Conservation (phyloP, 305 asterid species). For the Fraxinus platypoda region DNA sequence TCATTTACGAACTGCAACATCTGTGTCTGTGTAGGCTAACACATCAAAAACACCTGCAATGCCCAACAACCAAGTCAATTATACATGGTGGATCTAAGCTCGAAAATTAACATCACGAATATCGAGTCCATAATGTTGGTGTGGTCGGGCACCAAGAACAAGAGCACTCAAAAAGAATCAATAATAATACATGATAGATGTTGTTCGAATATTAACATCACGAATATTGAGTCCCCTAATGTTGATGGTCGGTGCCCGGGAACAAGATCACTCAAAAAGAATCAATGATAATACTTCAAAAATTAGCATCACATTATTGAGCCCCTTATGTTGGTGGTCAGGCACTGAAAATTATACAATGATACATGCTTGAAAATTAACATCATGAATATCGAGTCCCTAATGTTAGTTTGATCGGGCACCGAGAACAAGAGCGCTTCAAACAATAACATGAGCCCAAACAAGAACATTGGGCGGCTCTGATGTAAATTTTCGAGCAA, state of each 20-base stretch:
- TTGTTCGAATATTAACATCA: background rate
- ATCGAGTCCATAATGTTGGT: background rate
- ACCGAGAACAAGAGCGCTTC: background rate
- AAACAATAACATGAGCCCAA: background rate
- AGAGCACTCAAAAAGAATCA: no score
- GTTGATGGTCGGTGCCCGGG: background rate
- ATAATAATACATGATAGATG: no score
- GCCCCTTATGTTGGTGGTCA: no score
- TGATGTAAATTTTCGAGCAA: background rate
- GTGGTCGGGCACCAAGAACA: no score
- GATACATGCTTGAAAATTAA: no score
- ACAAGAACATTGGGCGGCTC: background rate
- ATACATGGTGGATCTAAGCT: background rate
- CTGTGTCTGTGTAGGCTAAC: slow-evolving; percentile 79
- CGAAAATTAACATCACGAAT: background rate
- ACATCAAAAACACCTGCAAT: slow-evolving; percentile 77
- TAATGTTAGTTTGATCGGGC: background rate
- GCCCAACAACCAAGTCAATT: background rate
- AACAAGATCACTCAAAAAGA: background rate
- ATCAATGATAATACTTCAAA: no score
- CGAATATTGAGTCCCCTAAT: background rate
- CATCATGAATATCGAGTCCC: background rate
- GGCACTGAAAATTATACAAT: no score
- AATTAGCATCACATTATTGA: no score
- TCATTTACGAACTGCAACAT: slow-evolving; percentile 71